Percentiles rank a stretch among this genome's conserved stretches.
Evolutionary conservation across 495 filamentous ascomycete genomes (phyloP).

Genomic region (Penicillium angulare): DNA sequence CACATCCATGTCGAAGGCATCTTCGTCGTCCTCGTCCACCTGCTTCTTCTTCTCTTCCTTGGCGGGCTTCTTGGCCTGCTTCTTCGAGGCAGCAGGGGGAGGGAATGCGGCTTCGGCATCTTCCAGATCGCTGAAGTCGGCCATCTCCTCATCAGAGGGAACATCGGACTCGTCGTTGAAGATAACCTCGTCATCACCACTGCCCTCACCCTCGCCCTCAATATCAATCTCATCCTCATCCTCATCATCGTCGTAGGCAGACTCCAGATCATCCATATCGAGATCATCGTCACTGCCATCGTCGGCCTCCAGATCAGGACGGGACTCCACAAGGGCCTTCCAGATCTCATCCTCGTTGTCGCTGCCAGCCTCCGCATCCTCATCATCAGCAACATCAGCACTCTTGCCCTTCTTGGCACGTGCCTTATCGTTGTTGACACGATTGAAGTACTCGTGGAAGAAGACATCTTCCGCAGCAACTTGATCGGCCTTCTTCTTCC

Average conservation of each 20-base stretch:
- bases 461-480: slow-evolving; percentile 91
- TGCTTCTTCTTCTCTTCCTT: slow-evolving; percentile 39
- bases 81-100: slow-evolving; percentile 30
- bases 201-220: slow-evolving; percentile 47
- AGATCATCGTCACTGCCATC: slow-evolving; percentile 62
- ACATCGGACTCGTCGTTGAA: slow-evolving; percentile 49
- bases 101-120: slow-evolving; percentile 19
- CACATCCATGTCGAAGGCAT: slow-evolving; percentile 51
- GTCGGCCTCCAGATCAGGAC: slow-evolving; percentile 71
- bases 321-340: slow-evolving; percentile 82
- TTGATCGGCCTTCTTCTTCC: slow-evolving; percentile 82
- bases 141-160: slow-evolving; percentile 45
- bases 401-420: slow-evolving; percentile 56
- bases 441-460: slow-evolving; percentile 95
- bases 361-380: slow-evolving; percentile 34
- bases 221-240: no score
- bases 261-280: slow-evolving; percentile 65
- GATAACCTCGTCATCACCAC: slow-evolving; percentile 52
- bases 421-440: slow-evolving; percentile 69
- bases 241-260: slow-evolving; percentile 49
- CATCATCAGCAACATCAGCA: slow-evolving; percentile 27
- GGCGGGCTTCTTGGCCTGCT: slow-evolving; percentile 40
- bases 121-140: slow-evolving; percentile 47
- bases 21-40: slow-evolving; percentile 45
- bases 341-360: slow-evolving; percentile 74